phyloP scores from a whole-genome alignment of 257 asterid genomes.

The Nicotiana tabacum region DNA sequence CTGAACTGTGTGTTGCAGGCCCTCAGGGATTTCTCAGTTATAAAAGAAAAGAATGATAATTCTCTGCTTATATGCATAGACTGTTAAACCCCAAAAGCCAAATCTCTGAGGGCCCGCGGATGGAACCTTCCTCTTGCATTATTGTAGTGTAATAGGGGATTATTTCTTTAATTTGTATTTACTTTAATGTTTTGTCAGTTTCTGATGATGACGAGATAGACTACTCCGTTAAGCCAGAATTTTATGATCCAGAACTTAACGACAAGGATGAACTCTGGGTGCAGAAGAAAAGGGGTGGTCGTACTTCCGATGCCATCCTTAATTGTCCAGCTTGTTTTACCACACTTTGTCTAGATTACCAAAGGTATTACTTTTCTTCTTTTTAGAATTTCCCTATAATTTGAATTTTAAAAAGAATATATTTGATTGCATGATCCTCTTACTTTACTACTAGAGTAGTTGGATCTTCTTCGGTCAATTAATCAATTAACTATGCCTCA shows the following conservation, averaged over 20 bases:
- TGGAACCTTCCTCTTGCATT: neutral
- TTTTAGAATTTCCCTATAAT: neutral
- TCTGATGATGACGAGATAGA: slow-evolving; percentile 94
- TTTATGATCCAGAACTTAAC: slow-evolving; percentile 68
- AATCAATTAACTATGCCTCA: neutral
- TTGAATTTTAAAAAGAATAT: neutral
- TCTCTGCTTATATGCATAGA: no score
- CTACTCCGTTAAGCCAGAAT: slow-evolving; percentile 71
- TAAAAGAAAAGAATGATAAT: no score
- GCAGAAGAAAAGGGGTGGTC: slow-evolving; percentile 59
- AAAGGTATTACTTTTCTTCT: slow-evolving; percentile 39
- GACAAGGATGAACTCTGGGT: slow-evolving; percentile 74
- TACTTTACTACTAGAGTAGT: neutral
- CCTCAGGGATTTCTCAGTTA: no score
- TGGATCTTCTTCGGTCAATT: neutral
- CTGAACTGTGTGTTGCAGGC: no score
- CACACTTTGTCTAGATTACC: slow-evolving; percentile 82
- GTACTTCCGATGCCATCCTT: slow-evolving; percentile 73
- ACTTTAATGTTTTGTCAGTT: slow-evolving; percentile 30
- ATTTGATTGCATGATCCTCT: neutral
- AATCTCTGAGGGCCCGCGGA: neutral
- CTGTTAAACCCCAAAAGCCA: neutral
- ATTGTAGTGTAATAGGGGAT: neutral
- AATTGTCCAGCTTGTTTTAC: slow-evolving; percentile 98
- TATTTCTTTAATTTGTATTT: neutral